Base-by-base conservation (phyloP, 2,329 filamentous ascomycete species). In the Neonectria ditissima region DNA sequence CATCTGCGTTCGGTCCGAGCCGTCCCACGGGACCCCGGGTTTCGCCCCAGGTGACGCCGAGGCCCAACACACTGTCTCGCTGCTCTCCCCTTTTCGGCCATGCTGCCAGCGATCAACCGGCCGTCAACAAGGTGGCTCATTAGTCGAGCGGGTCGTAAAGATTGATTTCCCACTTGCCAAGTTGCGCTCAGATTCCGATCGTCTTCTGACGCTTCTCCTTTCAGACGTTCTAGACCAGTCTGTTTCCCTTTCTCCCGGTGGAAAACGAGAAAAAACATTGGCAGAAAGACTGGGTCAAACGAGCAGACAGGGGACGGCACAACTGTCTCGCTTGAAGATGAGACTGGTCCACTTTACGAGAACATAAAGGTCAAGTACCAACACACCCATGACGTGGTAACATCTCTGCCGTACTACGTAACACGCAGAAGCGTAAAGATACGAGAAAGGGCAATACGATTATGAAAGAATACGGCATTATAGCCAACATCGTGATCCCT, bases 231-330 rank as follows among this genome's bases (percentile, higher is more conserved):
- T 13, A 22, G 47, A 13, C 44, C 24, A 30, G 24, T 16, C 28
- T 20, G 47, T 50, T 50, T 28, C 28, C 47, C 14, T 50, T 50
- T 22, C 47, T 50, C n/a, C 47, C 47, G 28, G 47, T 32, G 26
- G 37, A 13, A 9, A 26, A n/a, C n/a, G n/a, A 20, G 16, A 20
- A 22, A 39, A 18, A 20, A 41, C n/a, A 37, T 28, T 48, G 26
- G 45, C 26, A 48, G 24, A 48, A 48, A 48, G 26, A 50, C 4
- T 50, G n/a, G 28, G 28, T 50, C 47, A 13, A 32, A 50, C 16
- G 22, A 34, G 18, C 1, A 22, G 47, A 20, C 47, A 50, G 47
- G 26, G 45, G 47, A 11, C n/a, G 28, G 28, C n/a, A 50, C 18
- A 50, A 5, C 6, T 30, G 28, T n/a, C 28, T 30, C n/a, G 30